phyloP scores from a whole-genome alignment of 2,329 filamentous ascomycete species.

The Fusarium continuum region DNA sequence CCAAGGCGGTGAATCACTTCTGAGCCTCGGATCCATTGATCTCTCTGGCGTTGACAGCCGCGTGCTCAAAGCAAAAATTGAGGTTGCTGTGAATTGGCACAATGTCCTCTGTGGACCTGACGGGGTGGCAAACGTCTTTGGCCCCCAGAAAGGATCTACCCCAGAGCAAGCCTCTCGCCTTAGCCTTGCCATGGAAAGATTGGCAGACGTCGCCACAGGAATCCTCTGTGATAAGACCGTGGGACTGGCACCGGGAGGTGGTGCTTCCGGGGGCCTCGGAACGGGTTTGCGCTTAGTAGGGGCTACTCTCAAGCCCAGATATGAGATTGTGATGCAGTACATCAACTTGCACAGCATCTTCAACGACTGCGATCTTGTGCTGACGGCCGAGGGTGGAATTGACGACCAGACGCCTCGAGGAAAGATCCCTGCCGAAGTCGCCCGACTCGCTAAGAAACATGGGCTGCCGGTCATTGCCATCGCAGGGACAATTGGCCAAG shows the following conservation, averaged over 20 bases:
- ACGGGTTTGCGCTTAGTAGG: constrained; percentile 60
- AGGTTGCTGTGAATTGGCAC: constrained; percentile 61
- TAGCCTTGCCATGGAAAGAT: constrained; percentile 53
- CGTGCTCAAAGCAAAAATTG: constrained; percentile 48
- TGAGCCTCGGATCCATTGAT: constrained; percentile 51
- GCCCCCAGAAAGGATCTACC: constrained; percentile 61
- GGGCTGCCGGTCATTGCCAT: constrained; percentile 56
- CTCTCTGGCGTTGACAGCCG: constrained; percentile 49
- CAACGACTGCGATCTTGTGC: constrained; percentile 58
- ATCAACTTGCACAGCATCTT: constrained; percentile 58
- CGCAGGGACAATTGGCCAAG: constrained; percentile 50
- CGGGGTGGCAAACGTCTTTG: constrained; percentile 61
- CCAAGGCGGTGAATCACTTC: constrained; percentile 53
- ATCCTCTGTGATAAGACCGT: constrained; percentile 49
- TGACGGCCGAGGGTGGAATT: constrained; percentile 63
- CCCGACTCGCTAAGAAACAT: constrained; percentile 55
- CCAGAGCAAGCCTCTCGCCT: constrained; percentile 54
- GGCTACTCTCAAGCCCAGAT: constrained; percentile 56
- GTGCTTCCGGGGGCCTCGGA: constrained; percentile 62
- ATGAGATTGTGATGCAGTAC: constrained; percentile 61
- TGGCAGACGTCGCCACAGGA: constrained; percentile 49
- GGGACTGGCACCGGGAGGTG: constrained; percentile 54
- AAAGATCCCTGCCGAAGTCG: constrained; percentile 64
- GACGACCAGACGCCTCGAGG: constrained; percentile 61
- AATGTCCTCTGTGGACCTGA: constrained; percentile 60